Base-by-base conservation (phyloP, 2,329 filamentous ascomycete species). In the Paramyrothecium sp. region DNA sequence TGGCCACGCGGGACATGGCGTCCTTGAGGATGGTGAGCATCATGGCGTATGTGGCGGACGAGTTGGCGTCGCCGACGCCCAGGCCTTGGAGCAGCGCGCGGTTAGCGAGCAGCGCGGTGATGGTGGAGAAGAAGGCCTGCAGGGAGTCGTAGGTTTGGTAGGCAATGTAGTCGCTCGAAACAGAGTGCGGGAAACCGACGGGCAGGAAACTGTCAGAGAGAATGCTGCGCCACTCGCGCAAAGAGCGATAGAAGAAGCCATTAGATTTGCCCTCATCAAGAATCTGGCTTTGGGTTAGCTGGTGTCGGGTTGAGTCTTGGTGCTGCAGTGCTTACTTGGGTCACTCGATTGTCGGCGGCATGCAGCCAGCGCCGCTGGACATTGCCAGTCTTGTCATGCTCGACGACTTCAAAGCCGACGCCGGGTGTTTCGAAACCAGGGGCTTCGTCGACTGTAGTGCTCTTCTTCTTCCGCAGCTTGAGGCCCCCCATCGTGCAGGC, bases 101-200 rank as follows among this genome's bases (percentile, higher is more conserved):
- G 56, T 89, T 94, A 49, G 92, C 89, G 19, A 97, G 79, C 16
- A 97, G 80, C 2, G 87, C 85, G 7, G 89, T 90, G 67, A 95
- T 93, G 53, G 90, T 91, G 48, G 89, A 92, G 55, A 89, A 91
- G 73, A 95, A 94, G 26, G 91, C 91, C 73, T 95, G 91, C 2
- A 94, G 80, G 0, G 90, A 93, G 75, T 95, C 91, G 67, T 78
- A 87, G 51, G 79, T 79, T 65, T 82, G 88, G 71, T 84, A 96
- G 76, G 88, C 81, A 4, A 92, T 78, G 73, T 97, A 97, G 73
- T 97, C 92, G 16, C 85, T 78, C 1, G 89, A 94, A 30, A 97
- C 93, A 52, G 89, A 95, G 63, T 92, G 85, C 1, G 92, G 93
- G 72, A 89, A 97, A n/a, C 92, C 92, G 2, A 90, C 87, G 0